A percentile compares a stretch with the other conserved stretches of the same genome.
phyloP scores from a whole-genome alignment of 116 monocot species.

The Iris pallida region DNA sequence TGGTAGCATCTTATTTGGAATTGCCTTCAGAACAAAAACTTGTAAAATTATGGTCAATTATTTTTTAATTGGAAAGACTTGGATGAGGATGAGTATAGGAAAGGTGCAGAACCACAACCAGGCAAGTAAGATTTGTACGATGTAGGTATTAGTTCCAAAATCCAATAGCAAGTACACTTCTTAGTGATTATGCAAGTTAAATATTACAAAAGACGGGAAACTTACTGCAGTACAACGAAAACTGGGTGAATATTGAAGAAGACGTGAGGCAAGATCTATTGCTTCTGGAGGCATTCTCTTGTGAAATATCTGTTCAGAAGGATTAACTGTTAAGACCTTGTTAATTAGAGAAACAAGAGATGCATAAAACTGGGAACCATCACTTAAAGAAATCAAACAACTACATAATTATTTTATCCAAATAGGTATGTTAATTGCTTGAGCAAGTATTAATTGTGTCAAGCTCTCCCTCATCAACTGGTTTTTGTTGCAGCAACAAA shows the following conservation, averaged over 20 bases:
- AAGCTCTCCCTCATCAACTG: too few relatives aligned
- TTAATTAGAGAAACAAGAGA: too few relatives aligned
- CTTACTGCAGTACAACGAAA: constrained; percentile 68
- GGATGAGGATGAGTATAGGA: neutral
- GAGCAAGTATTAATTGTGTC: too few relatives aligned
- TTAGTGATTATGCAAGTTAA: too few relatives aligned
- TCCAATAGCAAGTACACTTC: neutral
- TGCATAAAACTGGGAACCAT: too few relatives aligned
- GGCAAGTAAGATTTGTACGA: neutral
- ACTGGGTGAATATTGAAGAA: constrained; percentile 73
- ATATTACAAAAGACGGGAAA: neutral
- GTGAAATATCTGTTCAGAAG: constrained; percentile 36
- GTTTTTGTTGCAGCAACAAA: too few relatives aligned
- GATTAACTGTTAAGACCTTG: neutral
- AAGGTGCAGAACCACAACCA: neutral
- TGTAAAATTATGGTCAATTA: neutral
- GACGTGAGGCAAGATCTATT: constrained; percentile 64
- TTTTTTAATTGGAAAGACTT: neutral
- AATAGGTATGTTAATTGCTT: too few relatives aligned
- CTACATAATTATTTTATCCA: too few relatives aligned
- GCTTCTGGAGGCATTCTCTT: constrained; percentile 80
- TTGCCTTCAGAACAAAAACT: neutral
- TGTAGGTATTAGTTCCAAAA: neutral
- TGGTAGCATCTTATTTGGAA: too few relatives aligned
- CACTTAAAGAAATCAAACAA: too few relatives aligned